These are phyloP conservation scores for Globisporangium yorkense DNA, from an alignment of 352 stramenopile species.

Conservation along the genomic window DNA sequence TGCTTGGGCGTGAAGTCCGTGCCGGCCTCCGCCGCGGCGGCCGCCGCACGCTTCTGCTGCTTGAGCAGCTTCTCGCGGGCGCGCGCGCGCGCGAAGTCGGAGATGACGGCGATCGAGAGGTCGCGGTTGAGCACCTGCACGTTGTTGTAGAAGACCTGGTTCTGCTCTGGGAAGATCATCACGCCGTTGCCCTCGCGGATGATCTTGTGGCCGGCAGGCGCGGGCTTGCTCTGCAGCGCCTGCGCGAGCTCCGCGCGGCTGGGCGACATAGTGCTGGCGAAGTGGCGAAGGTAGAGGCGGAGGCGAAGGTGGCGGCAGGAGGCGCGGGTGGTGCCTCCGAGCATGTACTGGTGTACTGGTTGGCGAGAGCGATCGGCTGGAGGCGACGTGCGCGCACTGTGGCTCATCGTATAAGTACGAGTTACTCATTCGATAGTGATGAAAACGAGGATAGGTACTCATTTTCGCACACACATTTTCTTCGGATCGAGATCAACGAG, in stretches of 20 bases:
- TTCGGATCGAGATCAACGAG: constrained; percentile 11
- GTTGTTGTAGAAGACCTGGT: constrained; percentile 93
- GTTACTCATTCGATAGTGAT: too few species aligned
- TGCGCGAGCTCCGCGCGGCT: constrained; percentile 51
- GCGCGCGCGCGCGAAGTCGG: constrained; percentile 92
- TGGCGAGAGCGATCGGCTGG: too few species aligned
- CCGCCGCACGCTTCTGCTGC: constrained; percentile 59
- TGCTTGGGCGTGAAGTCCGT: constrained; percentile 38
- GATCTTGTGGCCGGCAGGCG: constrained; percentile 72
- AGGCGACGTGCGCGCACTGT: too few species aligned
- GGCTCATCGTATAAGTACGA: too few species aligned
- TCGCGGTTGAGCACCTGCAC: constrained; percentile 98
- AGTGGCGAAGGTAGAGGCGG: too few species aligned
- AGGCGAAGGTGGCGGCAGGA: constrained; percentile 7
- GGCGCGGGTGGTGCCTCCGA: too few species aligned
- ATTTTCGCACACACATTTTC: too few species aligned
- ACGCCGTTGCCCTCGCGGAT: constrained; percentile 88
- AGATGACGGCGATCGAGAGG: constrained; percentile 97
- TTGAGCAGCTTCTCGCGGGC: constrained; percentile 63
- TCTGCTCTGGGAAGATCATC: constrained; percentile 88
- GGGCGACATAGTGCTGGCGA: constrained; percentile 16
- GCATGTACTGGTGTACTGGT: too few species aligned
- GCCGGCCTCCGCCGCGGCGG: constrained; percentile 29
- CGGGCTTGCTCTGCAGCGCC: constrained; percentile 53
- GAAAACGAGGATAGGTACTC: too few species aligned